A percentile compares a stretch with the other conserved stretches of the same genome.
Evolutionary conservation across 306 rosid genomes (phyloP).

Genomic region (Arachis hypogaea): DNA sequence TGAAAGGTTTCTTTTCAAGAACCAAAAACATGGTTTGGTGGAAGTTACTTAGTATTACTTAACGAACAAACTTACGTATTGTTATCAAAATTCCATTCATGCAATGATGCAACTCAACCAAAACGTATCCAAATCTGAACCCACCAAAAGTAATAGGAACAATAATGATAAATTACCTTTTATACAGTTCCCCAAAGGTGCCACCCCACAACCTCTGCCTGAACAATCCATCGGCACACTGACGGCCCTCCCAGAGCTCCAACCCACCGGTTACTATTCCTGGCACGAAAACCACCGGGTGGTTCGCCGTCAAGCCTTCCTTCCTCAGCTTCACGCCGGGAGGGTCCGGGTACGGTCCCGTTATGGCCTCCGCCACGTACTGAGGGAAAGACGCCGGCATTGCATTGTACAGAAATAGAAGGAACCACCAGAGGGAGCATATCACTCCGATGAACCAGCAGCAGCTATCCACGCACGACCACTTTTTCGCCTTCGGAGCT

Average conservation of each 20-base stretch:
- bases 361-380: constrained; percentile 74
- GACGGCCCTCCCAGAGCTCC: constrained; percentile 84
- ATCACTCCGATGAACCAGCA: constrained; percentile 75
- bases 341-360: constrained; percentile 76
- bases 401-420: constrained; percentile 68
- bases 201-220: constrained; percentile 88
- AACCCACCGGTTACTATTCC: constrained; percentile 86
- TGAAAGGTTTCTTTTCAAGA: constrained; percentile 21
- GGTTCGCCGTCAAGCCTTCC: constrained; percentile 70
- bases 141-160: background rate
- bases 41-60: background rate
- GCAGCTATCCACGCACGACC: constrained; percentile 71
- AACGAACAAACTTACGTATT: no score
- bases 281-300: constrained; percentile 85
- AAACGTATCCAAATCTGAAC: constrained; percentile 23
- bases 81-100: constrained; percentile 10
- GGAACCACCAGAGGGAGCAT: constrained; percentile 77
- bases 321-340: constrained; percentile 78
- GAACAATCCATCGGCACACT: constrained; percentile 77
- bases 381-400: constrained; percentile 89
- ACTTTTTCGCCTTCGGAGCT: constrained; percentile 22
- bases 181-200: constrained; percentile 76
- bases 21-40: background rate
- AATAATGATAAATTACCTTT: constrained; percentile 45
- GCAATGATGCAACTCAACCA: constrained; percentile 4